Evolutionary conservation across 495 filamentous ascomycete species (phyloP).

Genomic region (Astrocystis sublimbata): DNA sequence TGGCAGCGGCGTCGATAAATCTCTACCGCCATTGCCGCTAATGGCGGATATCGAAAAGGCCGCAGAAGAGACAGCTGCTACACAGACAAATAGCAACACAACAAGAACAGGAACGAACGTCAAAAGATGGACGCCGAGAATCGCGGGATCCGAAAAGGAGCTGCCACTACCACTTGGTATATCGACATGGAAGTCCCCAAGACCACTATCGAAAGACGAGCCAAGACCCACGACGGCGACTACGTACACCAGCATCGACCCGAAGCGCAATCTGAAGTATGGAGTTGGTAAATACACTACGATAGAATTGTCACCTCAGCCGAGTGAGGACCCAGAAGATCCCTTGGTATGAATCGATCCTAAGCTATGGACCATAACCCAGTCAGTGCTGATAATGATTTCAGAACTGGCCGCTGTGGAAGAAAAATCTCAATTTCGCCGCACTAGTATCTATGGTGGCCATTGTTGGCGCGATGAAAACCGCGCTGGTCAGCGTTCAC

Average conservation of each 20-base stretch:
- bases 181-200: conserved; percentile 14
- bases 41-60: conserved; percentile 22
- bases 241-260: conserved; percentile 37
- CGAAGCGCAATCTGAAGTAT: conserved; percentile 47
- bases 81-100: neutral
- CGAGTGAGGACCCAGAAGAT: conserved; percentile 50
- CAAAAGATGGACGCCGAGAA: conserved; percentile 14
- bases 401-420: conserved; percentile 53
- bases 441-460: conserved; percentile 45
- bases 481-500: conserved; percentile 50
- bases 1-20: conserved; percentile 26
- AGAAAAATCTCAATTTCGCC: conserved; percentile 48
- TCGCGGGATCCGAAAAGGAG: conserved; percentile 11
- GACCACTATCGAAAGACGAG: conserved; percentile 25
- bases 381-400: neutral
- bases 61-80: neutral
- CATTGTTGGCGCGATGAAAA: conserved; percentile 49
- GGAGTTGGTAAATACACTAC: conserved; percentile 43
- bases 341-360: conserved; percentile 42
- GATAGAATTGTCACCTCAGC: conserved; percentile 51
- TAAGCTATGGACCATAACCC: neutral
- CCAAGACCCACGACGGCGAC: conserved; percentile 32
- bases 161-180: conserved; percentile 15
- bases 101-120: conserved; percentile 7
- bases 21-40: conserved; percentile 29